Evolutionary conservation across 2,329 filamentous ascomycete species (phyloP), one percentile per base, ranked within the genome.

Genomic region (Alternaria metachromatica): DNA sequence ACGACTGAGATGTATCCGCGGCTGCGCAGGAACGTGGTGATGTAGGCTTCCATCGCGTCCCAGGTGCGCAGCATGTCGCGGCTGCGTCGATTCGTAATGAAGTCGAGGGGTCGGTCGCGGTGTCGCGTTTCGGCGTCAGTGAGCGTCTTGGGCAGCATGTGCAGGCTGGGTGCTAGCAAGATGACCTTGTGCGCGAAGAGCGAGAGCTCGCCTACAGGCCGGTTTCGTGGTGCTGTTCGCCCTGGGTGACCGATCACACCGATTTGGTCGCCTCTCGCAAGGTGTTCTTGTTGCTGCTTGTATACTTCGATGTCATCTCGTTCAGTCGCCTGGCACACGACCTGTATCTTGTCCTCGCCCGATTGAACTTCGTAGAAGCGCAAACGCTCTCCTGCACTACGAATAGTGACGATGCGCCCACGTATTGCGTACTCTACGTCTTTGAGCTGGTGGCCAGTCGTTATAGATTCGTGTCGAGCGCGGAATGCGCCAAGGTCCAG

Each of bases 41-140:
- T 91, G 79, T 93, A 97, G 64, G 88, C 89, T 77, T 97, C 89
- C 76, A 98, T 94, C 87, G 92, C 93, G 75, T 92, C 89, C 60
- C 96, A 89, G 43, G 92, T 94, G 74, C 93, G 87, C 80, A 98
- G 92, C 62, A 94, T 91, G 64, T 96, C 88, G 59, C 94, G 89
- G 44, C 92, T 93, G 66, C 87, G 87, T 76, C 97, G 92, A 83
- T 99, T 97, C 91, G 98, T 97, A 82, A 99, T 96, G 72, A 98
- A 85, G 81, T 99, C 96, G 55, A 99, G 89, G 80, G 97, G 97
- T 63, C 95, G 89, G 84, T 97, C 92, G 74, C 96, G 92, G 87
- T 93, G 94, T 65, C 96, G 89, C 81, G 94, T 92, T 82, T 99
- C 96, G 78, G 94, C 88, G 79, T 98, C 94, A 86, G 97, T 95